Conservation (phyloP, 495 filamentous ascomycete species). For the Staphylotrichum tortipilum region DNA sequence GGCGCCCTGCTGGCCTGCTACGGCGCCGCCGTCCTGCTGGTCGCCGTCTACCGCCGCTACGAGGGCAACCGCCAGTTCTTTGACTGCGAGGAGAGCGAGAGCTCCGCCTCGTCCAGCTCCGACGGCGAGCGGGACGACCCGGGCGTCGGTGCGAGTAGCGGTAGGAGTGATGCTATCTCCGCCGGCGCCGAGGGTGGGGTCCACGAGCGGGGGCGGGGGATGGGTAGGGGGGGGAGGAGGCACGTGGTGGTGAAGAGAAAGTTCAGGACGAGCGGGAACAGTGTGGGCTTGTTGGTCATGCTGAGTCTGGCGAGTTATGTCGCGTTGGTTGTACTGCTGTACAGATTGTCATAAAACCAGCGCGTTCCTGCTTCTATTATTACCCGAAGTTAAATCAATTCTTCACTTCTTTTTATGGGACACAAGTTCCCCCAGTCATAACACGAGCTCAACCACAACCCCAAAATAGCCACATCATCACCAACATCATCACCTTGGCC, state of each 20-base stretch:
- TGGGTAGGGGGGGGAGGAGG: not conserved
- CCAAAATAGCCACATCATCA: too few species aligned
- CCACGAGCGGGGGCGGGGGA: not conserved
- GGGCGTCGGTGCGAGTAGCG: conserved; percentile 17
- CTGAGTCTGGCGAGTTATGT: conserved; percentile 77
- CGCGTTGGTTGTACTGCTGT: conserved; percentile 66
- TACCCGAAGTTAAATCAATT: not conserved
- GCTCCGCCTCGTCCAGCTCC: not conserved
- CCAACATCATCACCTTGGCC: too few species aligned
- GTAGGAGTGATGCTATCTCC: not conserved
- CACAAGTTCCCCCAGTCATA: too few species aligned
- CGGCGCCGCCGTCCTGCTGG: conserved; percentile 72
- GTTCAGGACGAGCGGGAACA: conserved; percentile 84
- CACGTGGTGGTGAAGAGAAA: conserved; percentile 39
- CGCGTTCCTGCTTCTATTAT: too few species aligned
- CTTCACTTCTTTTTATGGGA: not conserved
- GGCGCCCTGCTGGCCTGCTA: conserved; percentile 89
- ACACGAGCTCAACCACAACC: not conserved
- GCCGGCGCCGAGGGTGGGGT: too few species aligned
- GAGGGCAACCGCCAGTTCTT: conserved; percentile 94
- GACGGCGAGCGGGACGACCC: not conserved
- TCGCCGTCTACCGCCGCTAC: conserved; percentile 71
- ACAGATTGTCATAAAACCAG: too few species aligned
- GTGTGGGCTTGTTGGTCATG: conserved; percentile 70
- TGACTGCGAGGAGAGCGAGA: conserved; percentile 40